Evolutionary conservation across 768 basidiomycete genomes (phyloP), one percentile per base, ranked within the genome.

Genomic region (Termitomyces sp.): DNA sequence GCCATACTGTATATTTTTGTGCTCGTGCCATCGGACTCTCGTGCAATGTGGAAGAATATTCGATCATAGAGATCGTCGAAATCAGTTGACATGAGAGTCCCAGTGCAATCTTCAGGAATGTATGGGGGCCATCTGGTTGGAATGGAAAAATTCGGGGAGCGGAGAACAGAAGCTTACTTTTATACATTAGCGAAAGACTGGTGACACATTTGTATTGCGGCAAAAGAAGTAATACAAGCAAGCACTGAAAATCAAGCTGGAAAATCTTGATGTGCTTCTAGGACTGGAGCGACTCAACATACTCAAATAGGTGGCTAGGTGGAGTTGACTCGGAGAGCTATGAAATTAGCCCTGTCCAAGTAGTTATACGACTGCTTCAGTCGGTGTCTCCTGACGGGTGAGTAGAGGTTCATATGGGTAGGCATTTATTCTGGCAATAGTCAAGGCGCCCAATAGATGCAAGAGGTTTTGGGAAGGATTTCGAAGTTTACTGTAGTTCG

Each of bases 91-190:
- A 6, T 26, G 22, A 45, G 44, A 7, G 44, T 24, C 18, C 54
- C 54, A 13, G 54, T 45, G 32, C 54, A 33, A 46, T 54, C 54
- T 20, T 54, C 54, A 20, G 46, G 54, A 36, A 54, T 36, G 43
- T 46, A 54, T 12, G 54, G 44, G 32, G 46, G 6, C 20, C 43
- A 22, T 36, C 14, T 3, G 12, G 45, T 46, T 43, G 26, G 38
- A 38, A 7, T n/a, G 40, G 20, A 35, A 33, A 20, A 28, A 16
- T 13, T 43, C 12, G 12, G n/a, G 42, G 20, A 44, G 6, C 43
- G 42, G n/a, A 28, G 42, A 20, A 1, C 7, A 7, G 8, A 30
- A 22, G 8, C 10, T 44, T n/a, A 6, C 9, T 30, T 54, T 54
- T 54, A 46, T 54, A 54, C 20, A 22, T 10, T 6, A 10, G 33